These are phyloP conservation scores for Leptosphaerulina australis DNA, from an alignment of 2,329 filamentous ascomycete species.

Conservation along the genomic window DNA sequence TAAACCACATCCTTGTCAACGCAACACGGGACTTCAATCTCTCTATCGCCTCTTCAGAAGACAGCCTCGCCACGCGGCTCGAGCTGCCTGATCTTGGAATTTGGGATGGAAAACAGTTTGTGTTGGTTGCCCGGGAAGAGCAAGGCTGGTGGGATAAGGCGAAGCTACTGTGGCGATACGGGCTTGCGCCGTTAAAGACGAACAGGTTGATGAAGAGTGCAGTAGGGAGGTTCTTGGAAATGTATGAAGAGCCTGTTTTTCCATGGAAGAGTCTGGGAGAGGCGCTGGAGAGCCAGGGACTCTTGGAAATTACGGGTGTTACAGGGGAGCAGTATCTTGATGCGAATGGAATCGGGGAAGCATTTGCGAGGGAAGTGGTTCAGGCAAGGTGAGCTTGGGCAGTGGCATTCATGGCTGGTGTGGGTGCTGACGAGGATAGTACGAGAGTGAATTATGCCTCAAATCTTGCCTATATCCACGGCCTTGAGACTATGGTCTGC, in stretches of 20 bases:
- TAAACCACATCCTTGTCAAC: conserved; percentile 81
- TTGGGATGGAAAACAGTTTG: conserved; percentile 81
- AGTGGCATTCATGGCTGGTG: neutral
- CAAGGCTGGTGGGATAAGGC: conserved; percentile 79
- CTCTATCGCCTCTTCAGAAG: conserved; percentile 48
- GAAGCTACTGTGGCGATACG: conserved; percentile 86
- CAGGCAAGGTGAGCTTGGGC: conserved; percentile 63
- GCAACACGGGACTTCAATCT: conserved; percentile 76
- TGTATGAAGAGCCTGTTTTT: conserved; percentile 83
- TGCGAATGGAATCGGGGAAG: conserved; percentile 67
- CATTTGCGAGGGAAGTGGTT: conserved; percentile 80
- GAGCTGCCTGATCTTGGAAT: conserved; percentile 66
- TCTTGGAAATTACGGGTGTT: conserved; percentile 68
- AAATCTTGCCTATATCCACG: conserved; percentile 85
- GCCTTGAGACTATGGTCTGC: conserved; percentile 87
- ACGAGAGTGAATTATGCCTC: conserved; percentile 95
- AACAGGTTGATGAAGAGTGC: conserved; percentile 73
- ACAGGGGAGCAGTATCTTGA: conserved; percentile 77
- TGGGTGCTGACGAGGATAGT: conserved; percentile 47
- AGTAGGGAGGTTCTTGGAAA: conserved; percentile 73
- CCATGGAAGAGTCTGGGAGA: conserved; percentile 80
- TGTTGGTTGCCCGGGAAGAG: conserved; percentile 67
- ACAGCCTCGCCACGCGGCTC: conserved; percentile 38
- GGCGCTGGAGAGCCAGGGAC: conserved; percentile 68
- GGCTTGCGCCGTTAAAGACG: conserved; percentile 75